Percentiles rank a stretch among this genome's conserved stretches.
Conservation (phyloP, 768 basidiomycete species). For the Boletus rubropictus region DNA sequence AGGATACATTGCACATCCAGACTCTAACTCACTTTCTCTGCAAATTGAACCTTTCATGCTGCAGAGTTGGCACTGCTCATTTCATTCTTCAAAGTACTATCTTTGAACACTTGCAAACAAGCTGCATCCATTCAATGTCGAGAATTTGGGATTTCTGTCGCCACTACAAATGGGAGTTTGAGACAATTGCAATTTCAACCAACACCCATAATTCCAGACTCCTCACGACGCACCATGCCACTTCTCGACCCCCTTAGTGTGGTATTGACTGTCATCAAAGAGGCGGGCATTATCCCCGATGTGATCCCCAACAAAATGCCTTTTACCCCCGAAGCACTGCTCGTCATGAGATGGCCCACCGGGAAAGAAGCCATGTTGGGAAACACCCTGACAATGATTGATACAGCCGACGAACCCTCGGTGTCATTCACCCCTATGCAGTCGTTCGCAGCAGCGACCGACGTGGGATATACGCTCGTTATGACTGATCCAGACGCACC, state of each 20-base stretch:
- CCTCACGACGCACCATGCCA: constrained; percentile 12
- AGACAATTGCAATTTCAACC: background rate
- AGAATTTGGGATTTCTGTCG: too few relatives aligned
- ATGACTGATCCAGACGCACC: constrained; percentile 60
- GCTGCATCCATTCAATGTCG: too few relatives aligned
- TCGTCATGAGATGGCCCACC: constrained; percentile 27
- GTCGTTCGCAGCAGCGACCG: constrained; percentile 27
- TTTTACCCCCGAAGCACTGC: constrained; percentile 27
- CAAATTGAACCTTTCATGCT: too few relatives aligned
- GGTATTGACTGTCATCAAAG: constrained; percentile 11
- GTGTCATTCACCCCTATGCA: constrained; percentile 42
- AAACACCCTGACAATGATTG: constrained; percentile 31
- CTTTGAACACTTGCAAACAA: too few relatives aligned
- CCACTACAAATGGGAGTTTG: background rate
- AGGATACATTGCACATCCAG: too few relatives aligned
- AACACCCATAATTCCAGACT: background rate
- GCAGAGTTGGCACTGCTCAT: too few relatives aligned
- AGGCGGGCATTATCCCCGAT: constrained; percentile 27
- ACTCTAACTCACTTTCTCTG: too few relatives aligned
- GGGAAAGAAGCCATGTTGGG: constrained; percentile 33
- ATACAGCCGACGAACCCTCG: constrained; percentile 47
- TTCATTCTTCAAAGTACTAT: too few relatives aligned
- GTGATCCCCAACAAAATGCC: constrained; percentile 21
- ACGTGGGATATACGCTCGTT: constrained; percentile 45
- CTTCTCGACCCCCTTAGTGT: constrained; percentile 25